Conservation (phyloP, 805 yeast genomes). For the Jamesozyma spencerorum region DNA sequence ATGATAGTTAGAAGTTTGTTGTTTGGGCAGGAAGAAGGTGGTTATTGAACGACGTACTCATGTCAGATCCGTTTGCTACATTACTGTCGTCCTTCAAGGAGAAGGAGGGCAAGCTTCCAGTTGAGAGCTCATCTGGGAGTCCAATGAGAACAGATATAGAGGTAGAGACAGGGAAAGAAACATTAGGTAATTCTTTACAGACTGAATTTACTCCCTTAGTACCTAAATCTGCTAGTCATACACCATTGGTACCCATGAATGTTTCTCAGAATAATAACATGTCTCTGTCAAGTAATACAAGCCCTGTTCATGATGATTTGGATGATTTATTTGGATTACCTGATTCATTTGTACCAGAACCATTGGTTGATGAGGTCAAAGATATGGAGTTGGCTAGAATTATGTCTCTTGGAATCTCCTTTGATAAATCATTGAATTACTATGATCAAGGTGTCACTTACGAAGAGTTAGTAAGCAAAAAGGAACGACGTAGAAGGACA, state of each 20-base stretch:
- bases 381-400: constrained; percentile 30
- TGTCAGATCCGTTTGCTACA: constrained; percentile 38
- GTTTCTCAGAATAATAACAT: not conserved
- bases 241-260: not conserved
- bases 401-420: constrained; percentile 25
- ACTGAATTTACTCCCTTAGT: too few relatives aligned
- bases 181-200: too few relatives aligned
- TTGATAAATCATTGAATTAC: constrained; percentile 16
- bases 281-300: too few relatives aligned
- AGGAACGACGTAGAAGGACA: not conserved
- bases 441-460: constrained; percentile 22
- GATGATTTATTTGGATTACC: constrained; percentile 15
- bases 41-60: not conserved
- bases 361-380: constrained; percentile 28
- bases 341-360: too few relatives aligned
- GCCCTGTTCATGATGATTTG: constrained; percentile 18
- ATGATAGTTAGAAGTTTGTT: too few relatives aligned
- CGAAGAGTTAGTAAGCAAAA: constrained; percentile 12
- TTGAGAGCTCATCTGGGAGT: not conserved
- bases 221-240: not conserved
- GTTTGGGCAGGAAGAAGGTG: too few relatives aligned
- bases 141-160: too few relatives aligned
- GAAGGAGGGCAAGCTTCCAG: too few relatives aligned
- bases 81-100: constrained; percentile 29
- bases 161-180: not conserved